A percentile compares a stretch with the other conserved stretches of the same genome.
These are phyloP conservation scores for Triticum aestivum DNA, from an alignment of 176 grass and related monocot genomes.

Conservation along the genomic window IWGSC_CS_RefSeq_v2.1 NC_057804.1:23438215-23438714, in stretches of 20 bases:
- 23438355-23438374: constrained; percentile 41
- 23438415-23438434: constrained; percentile 32
- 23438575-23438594: neutral
- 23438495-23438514: constrained; percentile 74
- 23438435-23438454: constrained; percentile 71
- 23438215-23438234: neutral
- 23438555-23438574: neutral
- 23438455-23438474: constrained; percentile 81
- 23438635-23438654: constrained; percentile 79
- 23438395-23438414: constrained; percentile 45
- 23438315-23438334: constrained; percentile 23
- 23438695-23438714: constrained; percentile 82
- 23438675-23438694: constrained; percentile 48
- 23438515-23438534: constrained; percentile 24
- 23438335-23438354: constrained; percentile 40
- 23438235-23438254: neutral
- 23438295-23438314: constrained; percentile 17
- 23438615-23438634: constrained; percentile 50
- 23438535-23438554: neutral
- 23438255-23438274: neutral
- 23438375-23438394: constrained; percentile 56
- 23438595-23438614: constrained; percentile 45
- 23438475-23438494: constrained; percentile 74
- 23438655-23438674: constrained; percentile 74
- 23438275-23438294: constrained; percentile 29